Percentiles rank a stretch among this genome's conserved stretches.
Evolutionary conservation across 108 stramenopile genomes (phyloP).

Genomic region (Thalassiosira profunda): DNA sequence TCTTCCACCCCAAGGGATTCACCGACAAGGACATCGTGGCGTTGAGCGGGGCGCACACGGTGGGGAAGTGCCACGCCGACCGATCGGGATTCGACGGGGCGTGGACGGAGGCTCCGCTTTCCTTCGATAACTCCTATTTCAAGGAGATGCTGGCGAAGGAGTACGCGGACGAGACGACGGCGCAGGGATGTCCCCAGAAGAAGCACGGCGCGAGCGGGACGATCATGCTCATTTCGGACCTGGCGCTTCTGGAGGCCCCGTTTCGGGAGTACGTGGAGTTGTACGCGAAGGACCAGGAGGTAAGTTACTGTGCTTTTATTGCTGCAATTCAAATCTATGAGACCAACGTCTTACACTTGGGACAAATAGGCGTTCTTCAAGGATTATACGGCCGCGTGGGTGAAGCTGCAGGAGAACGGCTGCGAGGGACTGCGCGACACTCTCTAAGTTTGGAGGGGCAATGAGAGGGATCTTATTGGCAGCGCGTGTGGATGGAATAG

Average conservation of each 20-base stretch:
- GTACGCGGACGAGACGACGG: slow-evolving; percentile 41
- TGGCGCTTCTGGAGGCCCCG: slow-evolving; percentile 46
- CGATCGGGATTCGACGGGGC: slow-evolving; percentile 86
- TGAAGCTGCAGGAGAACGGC: slow-evolving; percentile 55
- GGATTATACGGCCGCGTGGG: slow-evolving; percentile 39
- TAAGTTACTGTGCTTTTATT: too few species aligned
- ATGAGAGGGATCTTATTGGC: not conserved
- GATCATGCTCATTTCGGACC: slow-evolving; percentile 49
- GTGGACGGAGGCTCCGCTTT: slow-evolving; percentile 80
- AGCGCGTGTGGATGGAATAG: not conserved
- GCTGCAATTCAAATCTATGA: too few species aligned
- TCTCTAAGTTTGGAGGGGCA: slow-evolving; percentile 40
- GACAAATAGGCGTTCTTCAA: slow-evolving; percentile 48
- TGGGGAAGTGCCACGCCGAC: slow-evolving; percentile 90
- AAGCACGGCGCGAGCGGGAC: slow-evolving; percentile 23
- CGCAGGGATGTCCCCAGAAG: slow-evolving; percentile 46
- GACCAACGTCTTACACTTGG: too few species aligned
- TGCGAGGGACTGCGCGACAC: slow-evolving; percentile 40
- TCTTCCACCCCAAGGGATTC: slow-evolving; percentile 96
- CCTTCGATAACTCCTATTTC: slow-evolving; percentile 93
- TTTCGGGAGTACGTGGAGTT: slow-evolving; percentile 36
- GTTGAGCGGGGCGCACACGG: slow-evolving; percentile 92
- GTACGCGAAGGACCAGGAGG: slow-evolving; percentile 37
- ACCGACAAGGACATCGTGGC: slow-evolving; percentile 96
- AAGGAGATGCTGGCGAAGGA: slow-evolving; percentile 51